Conservation (phyloP, 371 early-diverging fungal species). For the Rhizopus arrhizus region DNA sequence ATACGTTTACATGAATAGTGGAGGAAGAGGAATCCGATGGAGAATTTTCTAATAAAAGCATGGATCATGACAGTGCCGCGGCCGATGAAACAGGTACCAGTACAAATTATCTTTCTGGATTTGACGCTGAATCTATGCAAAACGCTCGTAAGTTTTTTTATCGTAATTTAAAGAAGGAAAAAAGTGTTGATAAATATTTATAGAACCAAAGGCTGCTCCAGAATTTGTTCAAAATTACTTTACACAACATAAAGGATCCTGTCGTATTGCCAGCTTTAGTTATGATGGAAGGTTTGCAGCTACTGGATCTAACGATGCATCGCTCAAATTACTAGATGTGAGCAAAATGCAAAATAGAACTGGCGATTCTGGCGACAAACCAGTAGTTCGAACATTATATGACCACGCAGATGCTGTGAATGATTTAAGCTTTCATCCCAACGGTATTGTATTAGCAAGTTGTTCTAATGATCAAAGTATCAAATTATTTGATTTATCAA, state of each 20-base stretch:
- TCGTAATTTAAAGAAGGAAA: background rate
- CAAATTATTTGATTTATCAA: constrained; percentile 87
- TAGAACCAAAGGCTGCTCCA: constrained; percentile 41
- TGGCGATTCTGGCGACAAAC: constrained; percentile 70
- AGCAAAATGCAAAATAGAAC: constrained; percentile 68
- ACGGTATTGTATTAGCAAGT: constrained; percentile 85
- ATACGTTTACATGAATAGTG: constrained; percentile 14
- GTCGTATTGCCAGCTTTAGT: constrained; percentile 52
- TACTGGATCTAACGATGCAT: constrained; percentile 88
- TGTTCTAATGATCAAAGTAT: constrained; percentile 85
- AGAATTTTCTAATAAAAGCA: constrained; percentile 32
- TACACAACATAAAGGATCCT: constrained; percentile 61
- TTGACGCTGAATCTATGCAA: constrained; percentile 34
- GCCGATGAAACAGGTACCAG: background rate
- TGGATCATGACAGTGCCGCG: constrained; percentile 24
- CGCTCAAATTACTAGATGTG: constrained; percentile 89
- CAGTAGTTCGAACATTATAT: constrained; percentile 86
- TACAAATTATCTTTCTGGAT: constrained; percentile 17
- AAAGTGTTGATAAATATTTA: background rate
- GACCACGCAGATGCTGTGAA: constrained; percentile 84
- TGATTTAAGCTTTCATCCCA: constrained; percentile 91
- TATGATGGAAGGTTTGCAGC: constrained; percentile 78
- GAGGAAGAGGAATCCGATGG: constrained; percentile 49
- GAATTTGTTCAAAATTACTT: constrained; percentile 56
- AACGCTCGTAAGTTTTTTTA: constrained; percentile 33